These are phyloP conservation scores for Fusarium pininemorale DNA, from an alignment of 2,329 filamentous ascomycete genomes.

Conservation along the genomic window DNA sequence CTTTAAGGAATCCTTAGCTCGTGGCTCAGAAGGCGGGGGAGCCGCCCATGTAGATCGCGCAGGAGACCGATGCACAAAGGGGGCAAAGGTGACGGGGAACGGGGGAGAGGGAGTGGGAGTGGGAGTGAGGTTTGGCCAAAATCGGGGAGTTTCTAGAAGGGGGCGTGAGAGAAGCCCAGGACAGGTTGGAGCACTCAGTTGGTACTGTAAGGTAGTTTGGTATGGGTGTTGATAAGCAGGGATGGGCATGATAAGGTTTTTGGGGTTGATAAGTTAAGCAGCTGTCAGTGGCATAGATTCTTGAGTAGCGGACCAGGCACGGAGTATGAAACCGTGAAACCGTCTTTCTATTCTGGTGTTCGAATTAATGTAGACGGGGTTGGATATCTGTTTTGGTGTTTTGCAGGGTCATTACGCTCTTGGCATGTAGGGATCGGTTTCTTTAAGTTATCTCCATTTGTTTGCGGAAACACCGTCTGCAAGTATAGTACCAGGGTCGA, in stretches of 20 bases:
- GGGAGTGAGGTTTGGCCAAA: constrained; percentile 6
- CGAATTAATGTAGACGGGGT: not conserved
- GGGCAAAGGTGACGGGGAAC: not conserved
- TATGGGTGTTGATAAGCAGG: constrained; percentile 17
- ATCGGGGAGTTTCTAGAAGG: constrained; percentile 15
- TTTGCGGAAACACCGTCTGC: not conserved
- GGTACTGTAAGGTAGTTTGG: not conserved
- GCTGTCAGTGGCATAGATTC: not conserved
- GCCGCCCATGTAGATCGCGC: constrained; percentile 24
- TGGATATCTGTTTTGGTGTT: not conserved
- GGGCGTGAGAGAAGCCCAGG: constrained; percentile 4
- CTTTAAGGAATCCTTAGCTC: constrained; percentile 2
- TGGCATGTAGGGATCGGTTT: constrained; percentile 23
- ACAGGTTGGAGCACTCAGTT: not conserved
- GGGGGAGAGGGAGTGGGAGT: constrained; percentile 8
- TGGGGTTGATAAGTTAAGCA: constrained; percentile 12
- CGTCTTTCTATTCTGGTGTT: constrained; percentile 1
- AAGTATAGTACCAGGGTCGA: not conserved
- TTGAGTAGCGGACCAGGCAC: not conserved
- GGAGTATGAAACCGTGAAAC: constrained; percentile 16
- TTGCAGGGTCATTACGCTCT: not conserved
- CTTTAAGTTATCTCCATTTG: constrained; percentile 3
- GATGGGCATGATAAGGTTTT: constrained; percentile 23
- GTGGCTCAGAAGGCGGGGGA: constrained; percentile 11
- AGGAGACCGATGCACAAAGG: constrained; percentile 7